These are phyloP conservation scores for Fonsecaea pugnacius DNA, from an alignment of 2,329 filamentous ascomycete species.

Conservation along the genomic window DNA sequence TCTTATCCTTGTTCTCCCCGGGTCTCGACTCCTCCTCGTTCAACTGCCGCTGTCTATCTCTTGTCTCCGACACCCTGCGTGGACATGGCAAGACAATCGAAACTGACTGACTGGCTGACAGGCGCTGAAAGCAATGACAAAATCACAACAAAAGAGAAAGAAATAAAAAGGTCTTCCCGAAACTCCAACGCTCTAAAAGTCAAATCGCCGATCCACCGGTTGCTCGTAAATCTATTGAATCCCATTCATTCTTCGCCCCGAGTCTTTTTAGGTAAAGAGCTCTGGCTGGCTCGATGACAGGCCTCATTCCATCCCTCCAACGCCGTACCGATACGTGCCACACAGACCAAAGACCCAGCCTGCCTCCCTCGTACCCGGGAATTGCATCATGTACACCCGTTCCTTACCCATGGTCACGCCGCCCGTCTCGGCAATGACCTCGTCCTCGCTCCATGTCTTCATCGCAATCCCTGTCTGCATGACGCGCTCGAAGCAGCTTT, in stretches of 20 bases:
- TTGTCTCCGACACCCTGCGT: too few species aligned
- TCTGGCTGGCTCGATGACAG: background rate
- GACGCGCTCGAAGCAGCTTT: conserved; percentile 81
- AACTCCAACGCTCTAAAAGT: too few species aligned
- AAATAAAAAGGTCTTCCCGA: too few species aligned
- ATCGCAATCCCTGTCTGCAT: conserved; percentile 85
- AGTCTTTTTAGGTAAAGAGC: too few species aligned
- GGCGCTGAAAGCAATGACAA: too few species aligned
- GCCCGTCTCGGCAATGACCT: conserved; percentile 60
- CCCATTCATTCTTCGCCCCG: background rate
- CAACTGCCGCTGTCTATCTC: too few species aligned
- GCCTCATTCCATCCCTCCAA: conserved; percentile 5
- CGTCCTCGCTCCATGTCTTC: conserved; percentile 81
- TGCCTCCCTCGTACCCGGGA: conserved; percentile 59
- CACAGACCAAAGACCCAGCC: conserved; percentile 61
- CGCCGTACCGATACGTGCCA: conserved; percentile 57
- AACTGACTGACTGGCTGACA: too few species aligned
- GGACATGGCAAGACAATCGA: too few species aligned
- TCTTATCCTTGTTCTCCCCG: too few species aligned
- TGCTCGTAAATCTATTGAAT: background rate
- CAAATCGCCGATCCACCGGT: too few species aligned
- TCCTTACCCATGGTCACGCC: conserved; percentile 64
- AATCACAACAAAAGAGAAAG: too few species aligned
- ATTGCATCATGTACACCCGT: conserved; percentile 69
- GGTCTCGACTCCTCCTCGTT: too few species aligned